Evolutionary conservation across 805 yeast species (phyloP).

Genomic region (Ogataea pignaliae): DNA sequence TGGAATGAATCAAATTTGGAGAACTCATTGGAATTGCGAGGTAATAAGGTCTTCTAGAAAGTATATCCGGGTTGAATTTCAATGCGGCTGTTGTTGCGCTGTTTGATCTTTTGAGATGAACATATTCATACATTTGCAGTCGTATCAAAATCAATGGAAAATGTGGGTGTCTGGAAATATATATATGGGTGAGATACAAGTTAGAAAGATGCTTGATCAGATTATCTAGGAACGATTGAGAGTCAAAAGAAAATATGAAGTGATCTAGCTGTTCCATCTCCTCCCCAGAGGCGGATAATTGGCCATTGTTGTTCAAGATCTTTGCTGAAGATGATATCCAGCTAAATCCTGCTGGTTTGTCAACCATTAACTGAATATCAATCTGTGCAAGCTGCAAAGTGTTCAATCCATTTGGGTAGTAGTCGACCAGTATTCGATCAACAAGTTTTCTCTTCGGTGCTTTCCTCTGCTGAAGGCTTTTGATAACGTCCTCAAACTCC

Average conservation of each 20-base stretch:
- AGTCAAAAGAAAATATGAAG: constrained; percentile 38
- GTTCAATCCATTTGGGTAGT: constrained; percentile 56
- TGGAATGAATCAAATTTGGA: constrained; percentile 58
- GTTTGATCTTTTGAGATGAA: constrained; percentile 14
- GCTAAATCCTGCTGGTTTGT: constrained; percentile 43
- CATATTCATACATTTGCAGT: constrained; percentile 62
- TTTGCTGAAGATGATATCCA: constrained; percentile 48
- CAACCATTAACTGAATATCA: constrained; percentile 62
- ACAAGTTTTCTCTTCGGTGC: constrained; percentile 32
- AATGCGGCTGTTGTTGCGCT: constrained; percentile 1
- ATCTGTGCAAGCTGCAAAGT: constrained; percentile 65
- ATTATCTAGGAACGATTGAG: constrained; percentile 45
- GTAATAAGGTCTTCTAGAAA: constrained; percentile 59
- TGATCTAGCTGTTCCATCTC: constrained; percentile 25
- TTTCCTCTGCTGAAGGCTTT: constrained; percentile 8
- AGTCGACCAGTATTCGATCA: constrained; percentile 43
- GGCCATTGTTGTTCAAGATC: constrained; percentile 20
- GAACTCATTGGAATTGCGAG: constrained; percentile 65
- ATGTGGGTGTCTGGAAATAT: constrained; percentile 60
- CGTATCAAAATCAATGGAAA: constrained; percentile 58
- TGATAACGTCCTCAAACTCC: constrained; percentile 12
- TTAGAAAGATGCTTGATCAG: constrained; percentile 45
- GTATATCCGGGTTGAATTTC: constrained; percentile 34
- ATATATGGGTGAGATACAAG: constrained; percentile 59
- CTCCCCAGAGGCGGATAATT: constrained; percentile 5